Evolutionary conservation across 176 grass and related monocot species (phyloP).

Genomic region (Poa pratensis): DNA sequence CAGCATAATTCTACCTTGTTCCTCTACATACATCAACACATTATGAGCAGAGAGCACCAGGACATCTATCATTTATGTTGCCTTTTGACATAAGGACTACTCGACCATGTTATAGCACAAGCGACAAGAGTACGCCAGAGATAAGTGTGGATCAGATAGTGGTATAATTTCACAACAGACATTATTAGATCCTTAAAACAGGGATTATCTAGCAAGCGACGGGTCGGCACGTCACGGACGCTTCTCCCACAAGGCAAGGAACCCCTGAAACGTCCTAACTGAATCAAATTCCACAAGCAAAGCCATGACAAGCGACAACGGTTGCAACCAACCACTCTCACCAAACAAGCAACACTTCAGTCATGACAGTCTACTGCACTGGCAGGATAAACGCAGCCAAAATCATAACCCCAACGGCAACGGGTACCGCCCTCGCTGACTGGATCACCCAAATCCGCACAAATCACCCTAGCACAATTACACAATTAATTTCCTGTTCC

Average conservation of each 20-base stretch:
- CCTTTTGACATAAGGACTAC: not conserved
- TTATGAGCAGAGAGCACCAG: not conserved
- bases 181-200: not conserved
- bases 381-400: conserved; percentile 2
- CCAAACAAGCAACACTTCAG: conserved; percentile 38
- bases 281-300: conserved; percentile 37
- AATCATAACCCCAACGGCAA: conserved; percentile 5
- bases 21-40: conserved; percentile 4
- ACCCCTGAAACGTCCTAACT: conserved; percentile 7
- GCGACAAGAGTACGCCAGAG: not conserved
- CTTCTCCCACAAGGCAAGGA: conserved; percentile 31
- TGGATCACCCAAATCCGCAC: not conserved
- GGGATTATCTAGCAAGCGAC: not conserved
- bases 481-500: not conserved
- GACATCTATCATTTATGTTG: conserved; percentile 5
- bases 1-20: not conserved
- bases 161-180: not conserved
- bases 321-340: conserved; percentile 9
- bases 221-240: conserved; percentile 1
- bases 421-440: not conserved
- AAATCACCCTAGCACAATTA: not conserved
- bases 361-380: not conserved
- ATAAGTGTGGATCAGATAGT: not conserved
- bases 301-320: conserved; percentile 3
- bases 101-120: not conserved